Evolutionary conservation across 352 stramenopile species (phyloP), one percentile per base, ranked within the genome.

Genomic region (Globisporangium emineosum): DNA sequence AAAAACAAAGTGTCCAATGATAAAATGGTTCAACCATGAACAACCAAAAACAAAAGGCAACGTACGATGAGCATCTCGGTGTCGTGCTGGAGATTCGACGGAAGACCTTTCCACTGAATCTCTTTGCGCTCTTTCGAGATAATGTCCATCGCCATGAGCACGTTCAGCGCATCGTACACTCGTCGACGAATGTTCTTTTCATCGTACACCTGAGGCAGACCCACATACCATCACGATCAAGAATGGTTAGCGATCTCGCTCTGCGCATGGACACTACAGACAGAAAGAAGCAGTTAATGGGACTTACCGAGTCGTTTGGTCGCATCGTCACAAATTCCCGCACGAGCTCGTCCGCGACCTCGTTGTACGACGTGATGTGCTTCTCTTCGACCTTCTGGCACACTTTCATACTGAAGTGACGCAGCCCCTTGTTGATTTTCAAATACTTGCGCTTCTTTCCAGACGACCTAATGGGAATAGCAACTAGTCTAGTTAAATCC

Each of bases 141-240:
- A 57, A 99, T 99, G 53, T 99, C 96, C 93, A 99, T 98, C 13
- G 97, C 97, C 93, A 98, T 98, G 27, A 99, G 75, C 17, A 99
- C 97, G 70, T 99, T 99, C 15, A 99, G 75, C 32, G 96, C 96
- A 66, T 99, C 97, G 64, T 99, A 99, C 7, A 99, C 96, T 56
- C 97, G 89, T 21, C 97, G 86, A 40, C 97, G 91, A 57, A 99
- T 98, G 68, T 99, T 99, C 65, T 97, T 97, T 61, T 97, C 90
- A 63, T 97, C 90, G 66, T 97, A 97, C n/a, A 88, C 81, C 76
- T 93, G 40, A 53, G 59, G 12, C 30, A 56, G 30, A 17, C 15
- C 13, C 32, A 51, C 30, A 33, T 23, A 4, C 45, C 19, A 58
- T 2, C 1, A 15, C 35, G 19, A 42, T 42, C 35, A 42, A 47